These are phyloP conservation scores for Xerocomus minutiporus DNA, from an alignment of 1,284 basidiomycete species.

Conservation along the genomic window DNA sequence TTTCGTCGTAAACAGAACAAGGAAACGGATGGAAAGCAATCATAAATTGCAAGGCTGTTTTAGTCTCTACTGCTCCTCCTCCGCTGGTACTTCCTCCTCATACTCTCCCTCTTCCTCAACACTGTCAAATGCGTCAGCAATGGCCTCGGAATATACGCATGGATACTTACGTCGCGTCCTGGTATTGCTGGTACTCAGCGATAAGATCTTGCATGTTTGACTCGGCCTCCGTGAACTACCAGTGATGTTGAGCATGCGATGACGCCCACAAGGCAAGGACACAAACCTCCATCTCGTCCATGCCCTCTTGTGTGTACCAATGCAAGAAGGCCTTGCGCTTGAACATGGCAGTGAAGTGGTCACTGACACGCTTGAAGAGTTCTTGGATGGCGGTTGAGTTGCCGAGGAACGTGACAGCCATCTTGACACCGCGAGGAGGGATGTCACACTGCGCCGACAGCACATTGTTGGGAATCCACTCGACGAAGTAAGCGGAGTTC, in stretches of 20 bases:
- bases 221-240: conserved; percentile 88
- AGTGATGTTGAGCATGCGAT: conserved; percentile 17
- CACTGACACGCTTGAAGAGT: conserved; percentile 94
- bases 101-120: conserved; percentile 81
- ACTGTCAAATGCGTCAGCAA: conserved; percentile 32
- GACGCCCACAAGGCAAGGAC: neutral
- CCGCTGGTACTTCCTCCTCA: conserved; percentile 61
- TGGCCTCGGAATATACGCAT: neutral
- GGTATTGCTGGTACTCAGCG: conserved; percentile 95
- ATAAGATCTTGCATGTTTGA: conserved; percentile 96
- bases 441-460: conserved; percentile 96
- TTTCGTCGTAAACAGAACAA: conserved; percentile 30
- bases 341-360: conserved; percentile 99
- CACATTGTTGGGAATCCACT: conserved; percentile 99
- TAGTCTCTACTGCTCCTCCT: conserved; percentile 50
- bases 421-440: conserved; percentile 88
- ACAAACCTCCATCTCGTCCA: conserved; percentile 95
- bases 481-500: conserved; percentile 96
- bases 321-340: conserved; percentile 98
- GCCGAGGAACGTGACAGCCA: conserved; percentile 96
- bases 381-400: conserved; percentile 98
- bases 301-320: conserved; percentile 98
- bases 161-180: conserved; percentile 79
- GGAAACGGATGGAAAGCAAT: conserved; percentile 16
- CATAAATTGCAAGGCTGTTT: conserved; percentile 20